Base-by-base conservation (phyloP, 106 monocot species). In the Cymbidium sinense region DNA sequence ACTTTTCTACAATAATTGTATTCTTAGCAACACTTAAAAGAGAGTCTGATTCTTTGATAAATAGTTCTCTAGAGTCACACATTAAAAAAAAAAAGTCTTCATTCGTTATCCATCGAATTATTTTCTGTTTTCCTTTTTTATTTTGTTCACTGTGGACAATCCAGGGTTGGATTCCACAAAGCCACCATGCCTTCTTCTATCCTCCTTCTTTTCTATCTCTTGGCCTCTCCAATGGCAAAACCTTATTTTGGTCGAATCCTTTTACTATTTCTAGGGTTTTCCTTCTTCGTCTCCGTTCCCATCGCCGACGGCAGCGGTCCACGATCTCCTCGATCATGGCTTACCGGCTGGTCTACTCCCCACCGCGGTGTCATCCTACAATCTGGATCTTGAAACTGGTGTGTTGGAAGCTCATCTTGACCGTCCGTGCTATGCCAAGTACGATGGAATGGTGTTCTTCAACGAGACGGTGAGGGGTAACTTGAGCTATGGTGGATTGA, bases 281-380 rank as follows among this genome's bases (percentile, higher is more conserved):
- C 1, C 27, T 11, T 31, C 31, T 29, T 37, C 21, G 1, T 27
- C 23, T 43, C 28, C 44, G 23, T 34, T 9, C 34, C 62, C 3
- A 34, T 34, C 33, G 62, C 34, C 33, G 44, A 17, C 2, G 11
- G n/a, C 13, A 50, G 47, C 83, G 3, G 79, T 91, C 65, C 87
- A 91, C 74, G 85, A 85, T 54, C 81, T 91, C 35, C 90, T 87
- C n/a, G 11, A 27, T 34, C 87, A 87, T 70, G 87, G 90, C 44
- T 85, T 91, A 27, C 90, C 87, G 0, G 82, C 83, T 1, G 90
- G 90, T 31, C 83, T 90, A 33, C 81, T 91, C n/a, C 85, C 90
- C 34, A 81, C 76, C 34, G 34, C 52, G 39, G 80, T 87, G 29
- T 55, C 62, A 5, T 83, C 83, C 64, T 91, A 79, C 83, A 25